Conservation (phyloP, 2,329 filamentous ascomycete genomes). For the Seiridium unicorne region DNA sequence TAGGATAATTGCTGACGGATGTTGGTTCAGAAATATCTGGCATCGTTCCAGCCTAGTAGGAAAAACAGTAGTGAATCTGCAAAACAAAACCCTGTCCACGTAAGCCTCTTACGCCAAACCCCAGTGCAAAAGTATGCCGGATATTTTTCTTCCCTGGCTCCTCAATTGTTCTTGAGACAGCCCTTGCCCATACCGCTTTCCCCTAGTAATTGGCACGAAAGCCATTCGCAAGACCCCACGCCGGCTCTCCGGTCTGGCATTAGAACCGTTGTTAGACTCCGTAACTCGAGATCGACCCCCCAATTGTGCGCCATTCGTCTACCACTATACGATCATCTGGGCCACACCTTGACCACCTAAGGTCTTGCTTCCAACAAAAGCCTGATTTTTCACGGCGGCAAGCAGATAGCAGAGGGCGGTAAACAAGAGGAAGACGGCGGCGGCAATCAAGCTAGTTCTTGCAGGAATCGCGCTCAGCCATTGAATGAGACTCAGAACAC, state of each 20-base stretch:
- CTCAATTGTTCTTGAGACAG: no score
- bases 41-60: not conserved
- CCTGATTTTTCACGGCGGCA: conserved; percentile 79
- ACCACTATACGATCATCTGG: conserved; percentile 87
- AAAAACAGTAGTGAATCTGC: conserved; percentile 12
- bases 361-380: conserved; percentile 91
- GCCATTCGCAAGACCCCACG: no score
- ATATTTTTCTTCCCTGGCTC: conserved; percentile 4
- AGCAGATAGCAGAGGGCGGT: conserved; percentile 79
- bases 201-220: no score
- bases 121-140: conserved; percentile 17
- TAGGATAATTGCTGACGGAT: conserved; percentile 1
- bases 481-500: conserved; percentile 75
- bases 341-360: conserved; percentile 90
- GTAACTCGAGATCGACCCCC: no score
- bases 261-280: no score
- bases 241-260: no score
- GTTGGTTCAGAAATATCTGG: conserved; percentile 16
- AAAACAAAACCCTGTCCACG: conserved; percentile 3
- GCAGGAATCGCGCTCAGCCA: conserved; percentile 72
- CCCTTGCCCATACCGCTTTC: no score
- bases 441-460: conserved; percentile 76
- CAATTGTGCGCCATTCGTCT: not conserved
- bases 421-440: conserved; percentile 76
- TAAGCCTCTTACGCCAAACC: conserved; percentile 20